Conservation (phyloP, 2,329 filamentous ascomycete species). For the Elsinoe batatas region DNA sequence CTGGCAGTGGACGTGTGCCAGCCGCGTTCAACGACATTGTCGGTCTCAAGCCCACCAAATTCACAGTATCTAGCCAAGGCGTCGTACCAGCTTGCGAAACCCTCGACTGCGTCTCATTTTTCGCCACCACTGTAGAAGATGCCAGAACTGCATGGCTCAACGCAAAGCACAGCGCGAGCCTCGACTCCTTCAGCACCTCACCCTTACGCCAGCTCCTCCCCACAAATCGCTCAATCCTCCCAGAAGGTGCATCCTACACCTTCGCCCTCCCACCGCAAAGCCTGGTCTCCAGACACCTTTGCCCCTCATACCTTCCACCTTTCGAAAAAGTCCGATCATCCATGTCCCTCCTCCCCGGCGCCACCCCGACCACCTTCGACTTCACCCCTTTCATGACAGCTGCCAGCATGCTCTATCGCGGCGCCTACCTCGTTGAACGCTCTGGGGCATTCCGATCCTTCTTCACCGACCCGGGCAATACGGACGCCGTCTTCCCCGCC, state of each 20-base stretch:
- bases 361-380: constrained; percentile 35
- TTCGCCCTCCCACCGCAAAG: background rate
- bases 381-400: constrained; percentile 44
- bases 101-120: constrained; percentile 49
- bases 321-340: background rate
- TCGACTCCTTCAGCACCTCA: background rate
- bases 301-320: background rate
- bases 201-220: background rate
- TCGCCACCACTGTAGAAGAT: constrained; percentile 41
- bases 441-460: background rate
- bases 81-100: constrained; percentile 48
- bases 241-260: background rate
- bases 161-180: constrained; percentile 26
- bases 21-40: constrained; percentile 45
- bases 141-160: constrained; percentile 41
- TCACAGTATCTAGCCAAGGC: constrained; percentile 40
- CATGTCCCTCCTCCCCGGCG: constrained; percentile 26
- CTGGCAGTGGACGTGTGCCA: constrained; percentile 45
- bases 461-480: background rate
- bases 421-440: constrained; percentile 48
- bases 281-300: background rate
- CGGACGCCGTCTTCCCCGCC: background rate
- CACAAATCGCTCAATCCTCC: background rate
- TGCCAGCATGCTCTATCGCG: constrained; percentile 46
- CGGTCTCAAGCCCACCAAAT: constrained; percentile 43